Evolutionary conservation across 345 rosid species (phyloP).

Genomic region (Salix suchowensis): DNA sequence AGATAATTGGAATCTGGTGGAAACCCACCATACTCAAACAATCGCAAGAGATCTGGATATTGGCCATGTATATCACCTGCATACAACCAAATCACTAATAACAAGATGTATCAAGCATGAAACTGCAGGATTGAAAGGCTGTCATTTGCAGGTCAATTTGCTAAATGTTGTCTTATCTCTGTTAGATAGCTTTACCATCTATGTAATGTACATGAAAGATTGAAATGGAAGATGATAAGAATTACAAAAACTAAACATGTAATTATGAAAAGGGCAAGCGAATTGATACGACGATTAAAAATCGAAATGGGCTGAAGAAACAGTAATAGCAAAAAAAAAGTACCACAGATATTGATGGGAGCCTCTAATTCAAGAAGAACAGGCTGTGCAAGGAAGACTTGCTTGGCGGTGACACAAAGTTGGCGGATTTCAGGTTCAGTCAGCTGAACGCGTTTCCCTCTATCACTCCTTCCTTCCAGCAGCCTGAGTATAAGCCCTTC

Average conservation of each 20-base stretch:
- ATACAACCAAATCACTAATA: background rate
- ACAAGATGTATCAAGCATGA: background rate
- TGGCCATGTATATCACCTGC: conserved; percentile 28
- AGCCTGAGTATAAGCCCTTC: conserved; percentile 12
- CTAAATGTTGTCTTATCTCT: background rate
- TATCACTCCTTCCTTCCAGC: conserved; percentile 14
- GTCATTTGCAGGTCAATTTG: background rate
- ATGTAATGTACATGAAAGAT: background rate
- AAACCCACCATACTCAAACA: conserved; percentile 19
- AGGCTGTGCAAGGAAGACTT: conserved; percentile 20
- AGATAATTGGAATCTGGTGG: conserved; percentile 22
- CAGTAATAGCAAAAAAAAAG: background rate
- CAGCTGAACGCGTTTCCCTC: conserved; percentile 20
- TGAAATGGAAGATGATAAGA: background rate
- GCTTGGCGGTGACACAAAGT: conserved; percentile 20
- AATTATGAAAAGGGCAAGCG: background rate
- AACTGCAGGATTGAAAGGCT: background rate
- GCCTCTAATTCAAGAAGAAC: conserved; percentile 19
- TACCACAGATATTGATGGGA: conserved; percentile 24
- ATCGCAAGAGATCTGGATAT: conserved; percentile 19
- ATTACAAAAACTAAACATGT: background rate
- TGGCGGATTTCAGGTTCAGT: conserved; percentile 20
- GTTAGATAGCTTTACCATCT: background rate
- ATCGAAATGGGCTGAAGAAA: background rate
- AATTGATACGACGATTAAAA: background rate